Percentiles rank a stretch among this genome's conserved stretches.
phyloP scores from a whole-genome alignment of 2,329 filamentous ascomycete genomes.

The Penicillium sp. region DNA sequence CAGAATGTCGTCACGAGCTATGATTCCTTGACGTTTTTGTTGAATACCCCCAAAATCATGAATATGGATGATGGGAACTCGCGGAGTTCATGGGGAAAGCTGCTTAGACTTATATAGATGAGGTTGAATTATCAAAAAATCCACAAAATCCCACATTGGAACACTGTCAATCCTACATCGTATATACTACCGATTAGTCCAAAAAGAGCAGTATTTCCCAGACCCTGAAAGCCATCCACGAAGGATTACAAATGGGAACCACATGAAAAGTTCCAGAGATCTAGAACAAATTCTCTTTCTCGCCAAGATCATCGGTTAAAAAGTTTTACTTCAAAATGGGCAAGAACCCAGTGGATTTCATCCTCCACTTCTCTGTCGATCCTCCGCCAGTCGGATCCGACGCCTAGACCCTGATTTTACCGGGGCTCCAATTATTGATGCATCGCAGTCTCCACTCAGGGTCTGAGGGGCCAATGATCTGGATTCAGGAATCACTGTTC shows the following conservation, averaged over 20 bases:
- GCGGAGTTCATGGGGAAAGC: conserved; percentile 11
- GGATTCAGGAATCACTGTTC: not conserved
- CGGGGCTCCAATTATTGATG: not conserved
- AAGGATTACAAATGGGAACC: not conserved
- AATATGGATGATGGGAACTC: conserved; percentile 8
- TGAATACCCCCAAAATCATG: conserved; percentile 19
- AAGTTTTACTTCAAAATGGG: not conserved
- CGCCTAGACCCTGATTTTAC: not conserved
- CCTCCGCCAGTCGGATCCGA: conserved; percentile 8
- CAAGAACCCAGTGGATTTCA: not conserved
- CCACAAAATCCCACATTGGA: conserved; percentile 1
- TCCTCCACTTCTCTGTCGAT: not conserved
- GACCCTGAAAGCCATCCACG: not conserved
- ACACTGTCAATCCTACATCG: not conserved
- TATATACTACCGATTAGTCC: not conserved
- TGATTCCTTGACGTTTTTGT: conserved; percentile 19
- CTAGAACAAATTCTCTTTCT: not conserved
- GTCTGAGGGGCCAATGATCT: not conserved
- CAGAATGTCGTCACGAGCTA: conserved; percentile 21
- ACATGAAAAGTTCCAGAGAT: not conserved
- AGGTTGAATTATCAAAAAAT: not conserved
- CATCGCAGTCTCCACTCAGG: not conserved
- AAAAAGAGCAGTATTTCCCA: not conserved
- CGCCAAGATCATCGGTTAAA: not conserved
- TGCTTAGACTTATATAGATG: conserved; percentile 13